Evolutionary conservation across 2,329 filamentous ascomycete genomes (phyloP).

Genomic region (Colletotrichum limetticola): DNA sequence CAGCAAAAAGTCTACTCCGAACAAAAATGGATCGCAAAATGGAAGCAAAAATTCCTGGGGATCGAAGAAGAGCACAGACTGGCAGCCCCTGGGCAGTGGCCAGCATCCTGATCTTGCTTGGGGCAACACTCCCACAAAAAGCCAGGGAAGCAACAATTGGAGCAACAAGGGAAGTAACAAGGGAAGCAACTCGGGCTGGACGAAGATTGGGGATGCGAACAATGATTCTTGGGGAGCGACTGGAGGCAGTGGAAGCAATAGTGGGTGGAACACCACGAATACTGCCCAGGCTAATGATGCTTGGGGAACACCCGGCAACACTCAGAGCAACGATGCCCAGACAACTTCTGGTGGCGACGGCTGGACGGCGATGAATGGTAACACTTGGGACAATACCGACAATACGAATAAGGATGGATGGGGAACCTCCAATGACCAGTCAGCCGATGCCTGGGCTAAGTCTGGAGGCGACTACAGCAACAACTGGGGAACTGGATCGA

Average conservation of each 20-base stretch:
- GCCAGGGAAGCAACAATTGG: constrained; percentile 5
- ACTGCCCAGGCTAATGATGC: constrained; percentile 29
- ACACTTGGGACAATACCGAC: constrained; percentile 4
- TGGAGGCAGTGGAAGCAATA: constrained; percentile 28
- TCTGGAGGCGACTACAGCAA: constrained; percentile 5
- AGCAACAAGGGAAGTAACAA: constrained; percentile 8
- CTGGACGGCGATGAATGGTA: constrained; percentile 10
- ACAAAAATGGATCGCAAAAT: constrained; percentile 20
- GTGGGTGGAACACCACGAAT: constrained; percentile 19
- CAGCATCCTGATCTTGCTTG: constrained; percentile 31
- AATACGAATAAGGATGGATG: constrained; percentile 12
- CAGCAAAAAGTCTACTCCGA: constrained; percentile 24
- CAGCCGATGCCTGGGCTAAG: constrained; percentile 8
- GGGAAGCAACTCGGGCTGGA: constrained; percentile 7
- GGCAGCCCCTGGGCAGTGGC: constrained; percentile 14
- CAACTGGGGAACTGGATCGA: constrained; percentile 24
- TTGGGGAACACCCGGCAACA: constrained; percentile 10
- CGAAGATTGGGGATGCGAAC: constrained; percentile 8
- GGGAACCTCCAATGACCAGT: not conserved
- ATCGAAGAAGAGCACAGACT: constrained; percentile 23
- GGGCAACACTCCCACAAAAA: not conserved
- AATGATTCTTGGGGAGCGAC: constrained; percentile 17
- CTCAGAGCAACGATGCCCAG: constrained; percentile 11
- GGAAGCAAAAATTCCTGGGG: constrained; percentile 33
- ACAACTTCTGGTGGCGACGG: constrained; percentile 3